Percentiles rank a stretch among this genome's conserved stretches.
Evolutionary conservation across 495 filamentous ascomycete genomes (phyloP).

Genomic region (Apodospora peruviana): DNA sequence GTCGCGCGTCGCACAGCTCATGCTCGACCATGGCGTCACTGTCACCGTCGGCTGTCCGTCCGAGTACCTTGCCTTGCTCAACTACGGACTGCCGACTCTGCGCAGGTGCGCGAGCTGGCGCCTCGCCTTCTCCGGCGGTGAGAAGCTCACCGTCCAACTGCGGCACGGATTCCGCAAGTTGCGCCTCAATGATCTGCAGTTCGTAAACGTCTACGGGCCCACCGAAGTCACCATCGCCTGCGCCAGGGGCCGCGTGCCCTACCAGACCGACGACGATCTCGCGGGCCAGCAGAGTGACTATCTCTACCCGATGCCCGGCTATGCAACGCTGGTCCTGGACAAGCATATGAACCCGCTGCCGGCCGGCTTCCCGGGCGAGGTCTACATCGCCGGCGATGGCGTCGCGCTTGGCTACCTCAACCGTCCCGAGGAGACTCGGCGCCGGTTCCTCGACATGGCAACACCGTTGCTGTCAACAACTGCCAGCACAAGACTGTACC

Average conservation of each 20-base stretch:
- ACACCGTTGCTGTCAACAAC: neutral
- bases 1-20: constrained; percentile 3
- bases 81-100: constrained; percentile 2
- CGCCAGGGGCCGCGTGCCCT: neutral
- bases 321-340: constrained; percentile 34
- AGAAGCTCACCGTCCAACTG: neutral
- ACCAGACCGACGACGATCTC: neutral
- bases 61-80: constrained; percentile 8
- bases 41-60: constrained; percentile 14
- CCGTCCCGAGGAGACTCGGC: constrained; percentile 4
- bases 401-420: constrained; percentile 21
- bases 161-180: neutral
- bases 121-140: constrained; percentile 9
- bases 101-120: neutral
- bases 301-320: constrained; percentile 14
- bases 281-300: neutral
- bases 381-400: constrained; percentile 24
- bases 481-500: neutral
- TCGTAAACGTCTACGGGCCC: constrained; percentile 19
- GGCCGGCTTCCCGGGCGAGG: constrained; percentile 18
- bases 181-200: constrained; percentile 2
- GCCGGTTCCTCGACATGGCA: constrained; percentile 19
- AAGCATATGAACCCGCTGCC: constrained; percentile 30
- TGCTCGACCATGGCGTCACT: constrained; percentile 6
- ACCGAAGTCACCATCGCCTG: constrained; percentile 8